Conservation (phyloP, 2,329 filamentous ascomycete genomes). For the Aspergillus nomiae region DNA sequence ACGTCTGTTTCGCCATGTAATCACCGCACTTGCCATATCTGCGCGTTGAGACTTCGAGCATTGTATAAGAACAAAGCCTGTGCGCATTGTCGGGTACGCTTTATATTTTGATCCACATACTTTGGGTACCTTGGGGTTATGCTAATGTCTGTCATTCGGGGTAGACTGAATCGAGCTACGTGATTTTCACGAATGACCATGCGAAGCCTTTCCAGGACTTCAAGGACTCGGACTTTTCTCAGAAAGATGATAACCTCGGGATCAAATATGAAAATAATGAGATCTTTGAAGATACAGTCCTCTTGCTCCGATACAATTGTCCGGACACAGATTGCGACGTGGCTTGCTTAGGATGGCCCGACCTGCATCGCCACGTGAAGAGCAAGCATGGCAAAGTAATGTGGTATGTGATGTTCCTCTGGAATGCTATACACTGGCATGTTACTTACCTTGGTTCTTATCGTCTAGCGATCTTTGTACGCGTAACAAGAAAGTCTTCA, state of each 20-base stretch:
- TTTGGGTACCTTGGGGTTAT: neutral
- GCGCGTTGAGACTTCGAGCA: slow-evolving; percentile 83
- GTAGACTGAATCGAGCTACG: slow-evolving; percentile 58
- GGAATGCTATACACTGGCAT: neutral
- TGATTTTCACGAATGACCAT: slow-evolving; percentile 88
- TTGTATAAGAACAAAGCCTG: slow-evolving; percentile 96
- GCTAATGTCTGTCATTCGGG: slow-evolving; percentile 15
- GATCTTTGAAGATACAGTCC: slow-evolving; percentile 86
- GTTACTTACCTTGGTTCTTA: slow-evolving; percentile 5
- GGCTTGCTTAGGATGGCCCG: slow-evolving; percentile 78
- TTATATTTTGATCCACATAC: neutral
- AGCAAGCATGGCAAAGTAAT: slow-evolving; percentile 81
- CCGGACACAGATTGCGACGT: slow-evolving; percentile 82
- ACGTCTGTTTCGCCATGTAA: slow-evolving; percentile 91
- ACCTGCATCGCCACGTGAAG: slow-evolving; percentile 79
- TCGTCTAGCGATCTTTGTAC: slow-evolving; percentile 74
- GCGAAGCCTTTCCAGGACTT: slow-evolving; percentile 88
- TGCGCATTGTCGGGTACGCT: slow-evolving; percentile 84
- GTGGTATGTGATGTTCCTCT: slow-evolving; percentile 56
- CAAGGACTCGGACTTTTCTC: slow-evolving; percentile 68
- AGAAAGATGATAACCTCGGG: slow-evolving; percentile 80
- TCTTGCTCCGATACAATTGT: slow-evolving; percentile 92
- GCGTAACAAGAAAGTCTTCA: slow-evolving; percentile 96
- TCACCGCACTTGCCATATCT: slow-evolving; percentile 95
- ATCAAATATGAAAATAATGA: slow-evolving; percentile 88